A percentile compares a stretch with the other conserved stretches of the same genome.
Evolutionary conservation across 2,329 filamentous ascomycete species (phyloP).

Genomic region (Myriosclerotinia curreyana): DNA sequence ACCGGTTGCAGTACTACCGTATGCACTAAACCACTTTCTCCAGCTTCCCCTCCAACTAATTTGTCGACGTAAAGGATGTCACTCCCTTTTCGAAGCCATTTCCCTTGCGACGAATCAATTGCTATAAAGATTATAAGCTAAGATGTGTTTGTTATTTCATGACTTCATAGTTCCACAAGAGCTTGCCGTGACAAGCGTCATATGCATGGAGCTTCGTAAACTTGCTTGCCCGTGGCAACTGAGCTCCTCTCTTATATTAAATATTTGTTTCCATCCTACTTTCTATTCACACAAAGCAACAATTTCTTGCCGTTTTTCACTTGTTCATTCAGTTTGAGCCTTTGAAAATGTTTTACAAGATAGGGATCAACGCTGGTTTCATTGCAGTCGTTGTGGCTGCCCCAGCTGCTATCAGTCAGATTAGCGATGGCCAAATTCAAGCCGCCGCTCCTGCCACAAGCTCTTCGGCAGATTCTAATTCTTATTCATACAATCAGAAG

Average conservation of each 20-base stretch:
- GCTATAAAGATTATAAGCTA: background rate
- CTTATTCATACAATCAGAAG: conserved; percentile 33
- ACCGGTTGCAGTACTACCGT: background rate
- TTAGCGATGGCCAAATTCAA: conserved; percentile 41
- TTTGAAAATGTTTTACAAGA: conserved; percentile 18
- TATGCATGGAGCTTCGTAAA: conserved; percentile 1
- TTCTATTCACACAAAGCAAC: background rate
- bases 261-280: background rate
- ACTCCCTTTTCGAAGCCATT: background rate
- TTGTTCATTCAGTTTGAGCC: background rate
- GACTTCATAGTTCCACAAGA: conserved; percentile 20
- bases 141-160: conserved; percentile 1
- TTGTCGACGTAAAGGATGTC: conserved; percentile 5
- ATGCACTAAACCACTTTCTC: background rate
- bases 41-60: background rate
- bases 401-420: conserved; percentile 33
- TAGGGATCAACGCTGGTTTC: conserved; percentile 7
- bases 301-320: background rate
- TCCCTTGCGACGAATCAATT: background rate
- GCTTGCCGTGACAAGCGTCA: conserved; percentile 10
- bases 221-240: conserved; percentile 3
- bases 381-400: background rate
- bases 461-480: background rate
- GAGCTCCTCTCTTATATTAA: conserved; percentile 11
- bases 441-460: conserved; percentile 34